Evolutionary conservation across 2,329 filamentous ascomycete genomes (phyloP).

Genomic region (Drechslerella stenobrocha): DNA sequence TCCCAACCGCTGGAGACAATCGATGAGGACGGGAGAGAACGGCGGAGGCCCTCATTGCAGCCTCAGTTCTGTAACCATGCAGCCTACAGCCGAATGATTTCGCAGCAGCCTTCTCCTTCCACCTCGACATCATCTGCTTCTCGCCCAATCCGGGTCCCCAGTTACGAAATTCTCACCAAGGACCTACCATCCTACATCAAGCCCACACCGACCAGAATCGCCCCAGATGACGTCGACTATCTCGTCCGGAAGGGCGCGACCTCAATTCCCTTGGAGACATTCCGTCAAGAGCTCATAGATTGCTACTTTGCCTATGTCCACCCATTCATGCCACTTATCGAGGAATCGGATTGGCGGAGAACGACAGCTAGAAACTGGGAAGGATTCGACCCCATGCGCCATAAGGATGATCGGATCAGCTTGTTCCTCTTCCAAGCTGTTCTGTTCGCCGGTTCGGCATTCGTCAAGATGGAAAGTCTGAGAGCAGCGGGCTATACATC

Average conservation of each 20-base stretch:
- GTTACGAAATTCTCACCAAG: constrained; percentile 42
- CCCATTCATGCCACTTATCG: constrained; percentile 88
- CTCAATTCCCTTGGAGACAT: constrained; percentile 68
- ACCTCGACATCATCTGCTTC: constrained; percentile 40
- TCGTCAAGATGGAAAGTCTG: constrained; percentile 77
- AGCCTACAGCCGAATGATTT: constrained; percentile 39
- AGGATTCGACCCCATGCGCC: constrained; percentile 58
- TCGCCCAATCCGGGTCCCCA: constrained; percentile 37
- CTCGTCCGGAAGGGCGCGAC: constrained; percentile 82
- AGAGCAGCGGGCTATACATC: constrained; percentile 74
- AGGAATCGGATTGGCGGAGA: constrained; percentile 64
- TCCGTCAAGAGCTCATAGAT: constrained; percentile 80
- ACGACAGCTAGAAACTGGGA: constrained; percentile 65
- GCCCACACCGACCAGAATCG: constrained; percentile 74
- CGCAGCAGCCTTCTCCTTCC: constrained; percentile 42
- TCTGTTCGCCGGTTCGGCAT: constrained; percentile 90
- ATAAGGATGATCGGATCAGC: constrained; percentile 72
- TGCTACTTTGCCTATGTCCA: constrained; percentile 88
- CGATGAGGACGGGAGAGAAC: constrained; percentile 37
- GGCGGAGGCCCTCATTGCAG: constrained; percentile 30
- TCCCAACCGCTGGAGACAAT: constrained; percentile 29
- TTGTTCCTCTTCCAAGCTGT: constrained; percentile 88
- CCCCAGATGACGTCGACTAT: constrained; percentile 79
- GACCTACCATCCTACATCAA: constrained; percentile 72
- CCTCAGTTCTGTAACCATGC: constrained; percentile 32